These are phyloP conservation scores for Buxus sempervirens DNA, from an alignment of 164 flowering plant species.

Conservation along the genomic window DNA sequence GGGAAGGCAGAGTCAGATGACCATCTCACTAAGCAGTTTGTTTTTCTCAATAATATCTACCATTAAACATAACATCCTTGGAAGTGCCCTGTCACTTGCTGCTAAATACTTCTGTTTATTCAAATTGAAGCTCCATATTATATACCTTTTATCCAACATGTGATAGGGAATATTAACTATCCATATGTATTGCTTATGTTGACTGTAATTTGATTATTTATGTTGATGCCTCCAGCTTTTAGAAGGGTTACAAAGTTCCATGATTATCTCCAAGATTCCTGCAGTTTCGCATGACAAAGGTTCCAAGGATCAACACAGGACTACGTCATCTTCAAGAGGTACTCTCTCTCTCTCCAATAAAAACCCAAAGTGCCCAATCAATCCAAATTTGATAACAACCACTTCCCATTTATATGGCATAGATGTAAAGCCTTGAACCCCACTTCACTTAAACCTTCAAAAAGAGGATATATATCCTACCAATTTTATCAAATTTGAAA, in stretches of 20 bases:
- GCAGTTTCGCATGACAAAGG: background rate
- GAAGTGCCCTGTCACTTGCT: background rate
- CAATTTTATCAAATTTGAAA: no score
- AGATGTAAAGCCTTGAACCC: no score
- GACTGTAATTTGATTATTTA: no score
- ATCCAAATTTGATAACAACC: no score
- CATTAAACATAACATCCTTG: background rate
- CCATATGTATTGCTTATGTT: no score
- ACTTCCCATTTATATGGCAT: no score
- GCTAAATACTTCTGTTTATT: no score
- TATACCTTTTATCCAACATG: background rate
- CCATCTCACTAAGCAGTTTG: background rate
- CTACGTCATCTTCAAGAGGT: background rate
- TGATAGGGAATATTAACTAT: no score
- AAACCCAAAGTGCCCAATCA: no score
- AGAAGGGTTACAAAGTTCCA: background rate
- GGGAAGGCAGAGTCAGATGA: background rate
- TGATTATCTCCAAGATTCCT: background rate
- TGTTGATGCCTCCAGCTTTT: background rate
- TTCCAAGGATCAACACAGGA: background rate
- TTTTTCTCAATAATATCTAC: background rate
- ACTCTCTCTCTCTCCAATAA: no score
- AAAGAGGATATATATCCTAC: no score
- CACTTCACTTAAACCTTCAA: no score
- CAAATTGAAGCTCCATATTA: background rate